Evolutionary conservation across 352 stramenopile genomes (phyloP), one percentile per base, ranked within the genome.

Genomic region (Phytophthora capsici): DNA sequence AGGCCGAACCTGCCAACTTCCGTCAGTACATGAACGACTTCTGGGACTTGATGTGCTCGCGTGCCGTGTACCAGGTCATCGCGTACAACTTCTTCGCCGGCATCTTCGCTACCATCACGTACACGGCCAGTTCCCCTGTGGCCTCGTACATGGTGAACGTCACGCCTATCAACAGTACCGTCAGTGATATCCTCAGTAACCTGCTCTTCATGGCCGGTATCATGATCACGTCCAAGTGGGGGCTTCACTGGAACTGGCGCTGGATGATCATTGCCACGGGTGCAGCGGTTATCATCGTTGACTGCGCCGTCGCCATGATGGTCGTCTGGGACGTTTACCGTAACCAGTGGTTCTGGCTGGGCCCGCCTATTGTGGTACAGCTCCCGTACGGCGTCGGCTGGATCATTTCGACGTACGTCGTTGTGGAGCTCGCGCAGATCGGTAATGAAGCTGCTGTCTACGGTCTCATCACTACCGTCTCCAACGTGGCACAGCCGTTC

Each of bases 311-410:
- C 6, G 49, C 66, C 3, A 53, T 81, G 41, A 63, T 75, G 3
- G 61, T 73, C 5, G 61, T 73, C 13, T 82, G 69, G 66, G 66
- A 82, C 16, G 20, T 73, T 16, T 69, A 60, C 59, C 66, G 66
- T 53, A 73, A 69, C 66, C 66, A 73, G 52, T 73, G 69, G 63
- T 74, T 82, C 52, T 78, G 65, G 60, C 61, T 75, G 6, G 73
- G 69, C 25, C 56, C 59, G 7, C 70, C 68, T 14, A 74, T 85
- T n/a, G 60, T 68, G 20, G 73, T 79, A 23, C 61, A 82, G 41
- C 45, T 85, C n/a, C 76, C 73, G 25, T 65, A 73, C 45, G 73
- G 76, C 28, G 69, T 84, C 9, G 59, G 70, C 22, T 84, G 76
- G 50, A 80, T 85, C 44, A 69, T 85, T 30, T 61, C 62, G 16